phyloP scores from a whole-genome alignment of 495 filamentous ascomycete species.

The Aspergillus olivimuriae region DNA sequence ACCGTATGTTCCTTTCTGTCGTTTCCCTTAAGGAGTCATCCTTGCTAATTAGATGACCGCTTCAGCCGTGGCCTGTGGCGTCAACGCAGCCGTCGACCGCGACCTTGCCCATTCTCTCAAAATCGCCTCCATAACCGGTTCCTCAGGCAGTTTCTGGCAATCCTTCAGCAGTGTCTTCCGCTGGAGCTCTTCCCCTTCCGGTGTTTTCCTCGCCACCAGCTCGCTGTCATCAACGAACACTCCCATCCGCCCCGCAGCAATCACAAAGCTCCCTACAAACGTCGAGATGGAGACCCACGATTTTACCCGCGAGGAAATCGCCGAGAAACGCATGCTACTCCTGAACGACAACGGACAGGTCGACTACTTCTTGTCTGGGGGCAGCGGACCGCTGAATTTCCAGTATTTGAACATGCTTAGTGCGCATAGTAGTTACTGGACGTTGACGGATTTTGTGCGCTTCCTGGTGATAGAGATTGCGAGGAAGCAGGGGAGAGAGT shows the following conservation, averaged over 20 bases:
- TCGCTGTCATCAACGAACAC: slow-evolving; percentile 11
- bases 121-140: slow-evolving; percentile 69
- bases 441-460: slow-evolving; percentile 73
- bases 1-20: too few relatives aligned
- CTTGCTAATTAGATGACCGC: slow-evolving; percentile 42
- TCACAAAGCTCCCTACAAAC: slow-evolving; percentile 72
- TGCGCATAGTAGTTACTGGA: slow-evolving; percentile 95
- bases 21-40: too few relatives aligned
- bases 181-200: slow-evolving; percentile 31
- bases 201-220: slow-evolving; percentile 11
- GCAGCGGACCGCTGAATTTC: slow-evolving; percentile 77
- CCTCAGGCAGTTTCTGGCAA: slow-evolving; percentile 57
- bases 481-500: slow-evolving; percentile 59
- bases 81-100: slow-evolving; percentile 84
- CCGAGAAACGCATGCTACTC: slow-evolving; percentile 78
- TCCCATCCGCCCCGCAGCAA: slow-evolving; percentile 32
- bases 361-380: slow-evolving; percentile 77
- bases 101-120: slow-evolving; percentile 72
- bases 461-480: slow-evolving; percentile 86
- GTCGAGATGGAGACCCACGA: slow-evolving; percentile 95
- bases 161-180: slow-evolving; percentile 60
- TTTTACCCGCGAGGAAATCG: slow-evolving; percentile 86
- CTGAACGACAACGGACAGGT: slow-evolving; percentile 96
- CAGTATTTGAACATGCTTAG: slow-evolving; percentile 97
- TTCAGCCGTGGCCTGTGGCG: slow-evolving; percentile 73